Percentiles rank a stretch among this genome's conserved stretches.
Conservation (phyloP, 257 asterid species). For the Craterostigma plantagineum region DNA sequence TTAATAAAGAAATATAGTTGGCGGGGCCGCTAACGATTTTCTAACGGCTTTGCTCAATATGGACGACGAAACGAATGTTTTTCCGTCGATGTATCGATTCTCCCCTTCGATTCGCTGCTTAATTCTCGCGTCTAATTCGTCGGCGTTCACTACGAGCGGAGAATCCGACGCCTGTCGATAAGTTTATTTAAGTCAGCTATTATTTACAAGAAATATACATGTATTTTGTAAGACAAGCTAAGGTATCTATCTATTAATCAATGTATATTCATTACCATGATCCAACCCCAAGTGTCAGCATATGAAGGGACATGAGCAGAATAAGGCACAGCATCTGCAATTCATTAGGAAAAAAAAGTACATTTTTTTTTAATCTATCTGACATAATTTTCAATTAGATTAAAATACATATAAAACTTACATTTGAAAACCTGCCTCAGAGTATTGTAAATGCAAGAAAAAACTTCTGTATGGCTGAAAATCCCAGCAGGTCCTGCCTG, state of each 20-base stretch:
- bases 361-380: too few species aligned
- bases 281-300: constrained; percentile 99
- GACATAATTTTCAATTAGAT: too few species aligned
- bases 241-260: too few species aligned
- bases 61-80: constrained; percentile 75
- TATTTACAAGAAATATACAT: too few species aligned
- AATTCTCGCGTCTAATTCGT: constrained; percentile 62
- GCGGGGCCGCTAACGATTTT: constrained; percentile 43
- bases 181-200: too few species aligned
- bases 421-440: constrained; percentile 80
- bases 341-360: too few species aligned
- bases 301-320: constrained; percentile 95
- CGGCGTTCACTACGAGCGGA: constrained; percentile 66
- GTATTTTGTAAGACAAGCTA: too few species aligned
- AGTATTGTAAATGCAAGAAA: constrained; percentile 88
- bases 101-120: constrained; percentile 86
- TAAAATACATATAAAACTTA: constrained; percentile 13
- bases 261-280: constrained; percentile 29
- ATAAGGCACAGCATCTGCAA: constrained; percentile 75
- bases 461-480: constrained; percentile 77
- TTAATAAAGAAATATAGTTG: not conserved
- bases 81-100: constrained; percentile 59
- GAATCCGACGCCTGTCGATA: constrained; percentile 68
- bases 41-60: constrained; percentile 75
- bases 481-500: constrained; percentile 98